Evolutionary conservation across 2,329 filamentous ascomycete genomes (phyloP).

Genomic region (Calonectria ilicicola): DNA sequence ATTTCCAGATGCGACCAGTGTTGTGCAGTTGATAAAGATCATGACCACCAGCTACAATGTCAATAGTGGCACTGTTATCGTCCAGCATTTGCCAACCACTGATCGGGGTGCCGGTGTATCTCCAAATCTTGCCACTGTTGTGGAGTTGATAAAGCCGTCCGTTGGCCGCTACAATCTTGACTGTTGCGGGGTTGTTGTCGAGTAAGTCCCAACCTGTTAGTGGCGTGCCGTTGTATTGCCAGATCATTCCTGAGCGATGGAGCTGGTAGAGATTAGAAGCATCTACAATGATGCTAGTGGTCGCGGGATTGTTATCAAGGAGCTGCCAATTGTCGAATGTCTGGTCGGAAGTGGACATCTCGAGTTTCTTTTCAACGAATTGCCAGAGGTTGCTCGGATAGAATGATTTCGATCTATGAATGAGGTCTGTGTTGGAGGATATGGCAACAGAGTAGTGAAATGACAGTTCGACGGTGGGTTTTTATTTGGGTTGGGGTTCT

Average conservation of each 20-base stretch:
- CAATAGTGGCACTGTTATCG: neutral
- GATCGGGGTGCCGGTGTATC: slow-evolving; percentile 4
- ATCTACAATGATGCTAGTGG: slow-evolving; percentile 2
- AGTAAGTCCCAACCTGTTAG: slow-evolving; percentile 13
- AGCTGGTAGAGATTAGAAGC: slow-evolving; percentile 6
- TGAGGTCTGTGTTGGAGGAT: no score
- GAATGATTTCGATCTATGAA: no score
- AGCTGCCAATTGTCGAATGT: neutral
- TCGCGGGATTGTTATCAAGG: slow-evolving; percentile 3
- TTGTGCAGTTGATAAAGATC: slow-evolving; percentile 17
- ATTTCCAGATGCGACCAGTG: slow-evolving; percentile 12
- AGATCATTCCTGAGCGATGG: neutral
- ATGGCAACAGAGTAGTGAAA: no score
- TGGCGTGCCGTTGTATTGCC: slow-evolving; percentile 11
- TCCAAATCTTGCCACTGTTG: slow-evolving; percentile 5
- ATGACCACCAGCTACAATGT: neutral
- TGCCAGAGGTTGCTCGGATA: no score
- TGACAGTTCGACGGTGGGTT: no score
- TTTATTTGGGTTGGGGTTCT: no score
- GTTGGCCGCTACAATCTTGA: slow-evolving; percentile 7
- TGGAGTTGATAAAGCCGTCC: slow-evolving; percentile 15
- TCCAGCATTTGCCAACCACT: slow-evolving; percentile 9
- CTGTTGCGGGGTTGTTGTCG: slow-evolving; percentile 10
- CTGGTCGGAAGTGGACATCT: no score
- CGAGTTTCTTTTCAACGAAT: no score